phyloP scores from a whole-genome alignment of 306 rosid genomes.

The Sesbania bispinosa region DNA sequence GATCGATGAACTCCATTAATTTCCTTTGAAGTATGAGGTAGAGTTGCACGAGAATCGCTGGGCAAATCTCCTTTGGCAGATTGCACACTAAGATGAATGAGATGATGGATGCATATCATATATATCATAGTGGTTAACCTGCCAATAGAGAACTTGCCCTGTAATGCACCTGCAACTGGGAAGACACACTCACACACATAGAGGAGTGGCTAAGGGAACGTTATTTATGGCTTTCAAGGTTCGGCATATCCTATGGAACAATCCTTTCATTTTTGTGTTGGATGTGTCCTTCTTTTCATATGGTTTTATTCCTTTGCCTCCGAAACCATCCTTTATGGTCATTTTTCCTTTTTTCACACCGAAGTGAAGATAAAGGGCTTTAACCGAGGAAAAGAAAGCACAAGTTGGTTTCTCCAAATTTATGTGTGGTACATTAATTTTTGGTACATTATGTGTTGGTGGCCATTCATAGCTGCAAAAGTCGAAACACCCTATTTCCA shows the following conservation, averaged over 20 bases:
- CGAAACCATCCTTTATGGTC: slow-evolving; percentile 1
- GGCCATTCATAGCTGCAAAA: slow-evolving; percentile 23
- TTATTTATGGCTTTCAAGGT: slow-evolving; percentile 29
- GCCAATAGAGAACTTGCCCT: slow-evolving; percentile 66
- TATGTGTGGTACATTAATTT: no score
- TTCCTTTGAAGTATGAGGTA: neutral
- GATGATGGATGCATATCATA: no score
- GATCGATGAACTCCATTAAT: no score
- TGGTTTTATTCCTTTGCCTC: slow-evolving; percentile 38
- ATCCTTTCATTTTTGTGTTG: slow-evolving; percentile 30
- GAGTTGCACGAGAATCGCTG: slow-evolving; percentile 46
- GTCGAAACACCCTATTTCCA: neutral
- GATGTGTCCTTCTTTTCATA: neutral
- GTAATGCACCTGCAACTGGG: slow-evolving; percentile 47
- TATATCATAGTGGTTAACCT: slow-evolving; percentile 36
- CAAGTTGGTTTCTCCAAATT: neutral
- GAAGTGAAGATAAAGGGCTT: no score
- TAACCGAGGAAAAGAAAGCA: neutral
- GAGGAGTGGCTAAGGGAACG: neutral
- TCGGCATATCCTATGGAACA: slow-evolving; percentile 53
- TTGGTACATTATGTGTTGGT: neutral
- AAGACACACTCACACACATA: neutral
- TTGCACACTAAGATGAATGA: slow-evolving; percentile 17
- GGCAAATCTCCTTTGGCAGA: slow-evolving; percentile 86
- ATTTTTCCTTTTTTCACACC: no score